These are phyloP conservation scores for Cladosporium sp. DNA, from an alignment of 2,329 filamentous ascomycete genomes.

Conservation along the genomic window DNA sequence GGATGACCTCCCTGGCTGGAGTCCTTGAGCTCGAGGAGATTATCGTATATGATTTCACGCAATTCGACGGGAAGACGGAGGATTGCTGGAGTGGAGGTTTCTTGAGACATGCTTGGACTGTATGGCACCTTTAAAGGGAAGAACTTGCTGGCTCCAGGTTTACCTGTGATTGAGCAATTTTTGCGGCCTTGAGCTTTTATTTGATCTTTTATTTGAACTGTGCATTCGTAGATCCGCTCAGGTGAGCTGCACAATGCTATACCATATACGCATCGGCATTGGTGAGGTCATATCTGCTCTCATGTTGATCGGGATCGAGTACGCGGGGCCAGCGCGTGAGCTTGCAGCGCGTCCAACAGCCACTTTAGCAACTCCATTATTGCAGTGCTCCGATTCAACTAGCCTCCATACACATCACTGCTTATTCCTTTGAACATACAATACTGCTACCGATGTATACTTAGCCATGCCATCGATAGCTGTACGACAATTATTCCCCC, in stretches of 20 bases:
- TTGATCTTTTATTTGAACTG: too few species aligned
- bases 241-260: too few species aligned
- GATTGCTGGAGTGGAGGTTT: slow-evolving; percentile 6
- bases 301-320: neutral
- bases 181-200: too few species aligned
- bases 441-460: slow-evolving; percentile 2
- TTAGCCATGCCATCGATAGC: slow-evolving; percentile 11
- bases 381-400: neutral
- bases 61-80: slow-evolving; percentile 38
- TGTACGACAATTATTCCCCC: neutral
- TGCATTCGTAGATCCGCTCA: too few species aligned
- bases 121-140: too few species aligned
- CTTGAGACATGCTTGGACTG: neutral
- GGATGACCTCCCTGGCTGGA: slow-evolving; percentile 4
- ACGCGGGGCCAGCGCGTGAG: neutral
- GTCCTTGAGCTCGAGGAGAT: slow-evolving; percentile 25
- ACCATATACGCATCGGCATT: neutral
- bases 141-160: too few species aligned
- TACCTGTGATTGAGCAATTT: too few species aligned
- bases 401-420: neutral
- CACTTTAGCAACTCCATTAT: neutral
- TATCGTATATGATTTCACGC: slow-evolving; percentile 35
- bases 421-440: neutral
- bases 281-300: neutral
- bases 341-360: neutral